Evolutionary conservation across 805 yeast species (phyloP), one percentile per base, ranked within the genome.

Genomic region (Starmerella powellii): DNA sequence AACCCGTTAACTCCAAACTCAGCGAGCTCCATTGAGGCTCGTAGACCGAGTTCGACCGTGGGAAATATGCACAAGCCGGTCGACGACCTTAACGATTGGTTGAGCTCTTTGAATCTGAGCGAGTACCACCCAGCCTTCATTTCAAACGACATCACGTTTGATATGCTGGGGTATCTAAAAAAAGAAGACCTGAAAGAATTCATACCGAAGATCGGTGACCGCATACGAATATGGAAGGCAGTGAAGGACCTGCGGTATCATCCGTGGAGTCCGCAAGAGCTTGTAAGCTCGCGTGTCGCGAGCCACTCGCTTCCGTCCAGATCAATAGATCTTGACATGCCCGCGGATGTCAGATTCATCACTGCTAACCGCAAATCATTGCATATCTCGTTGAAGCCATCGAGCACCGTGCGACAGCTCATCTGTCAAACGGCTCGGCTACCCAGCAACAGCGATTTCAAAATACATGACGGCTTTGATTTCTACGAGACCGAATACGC

Each of bases 141-240:
- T 18, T 71, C 71, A 15, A 66, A 77, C 55, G 78, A 72, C 19
- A 70, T 80, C 48, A 68, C 76, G 0, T 63, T 66, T 18, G 81
- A 76, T 40, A 60, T 79, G 6, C 50, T 80, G 6, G 63, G 74
- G 4, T 79, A 75, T 45, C 62, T 78, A 34, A 94, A 83, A 53
- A 66, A 71, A 33, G 66, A 62, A 6, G 73, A 85, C 1, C 67
- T 88, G 42, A 72, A 70, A 37, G 91, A 80, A 43, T 57, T 91
- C 10, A 94, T 88, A 10, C 48, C 53, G n/a, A 79, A 74, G 49
- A 73, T 88, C 13, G 96, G 97, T 1, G 97, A 91, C 58, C 65
- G 95, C 21, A 65, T 88, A 17, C 66, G 80, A 23, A 60, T 88
- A 10, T 74, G 78, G 53, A 64, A 73, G 13, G 77, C 79, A 17